A percentile compares a stretch with the other conserved stretches of the same genome.
phyloP scores from a whole-genome alignment of 495 filamentous ascomycete genomes.

The Staphylotrichum longicolle region DNA sequence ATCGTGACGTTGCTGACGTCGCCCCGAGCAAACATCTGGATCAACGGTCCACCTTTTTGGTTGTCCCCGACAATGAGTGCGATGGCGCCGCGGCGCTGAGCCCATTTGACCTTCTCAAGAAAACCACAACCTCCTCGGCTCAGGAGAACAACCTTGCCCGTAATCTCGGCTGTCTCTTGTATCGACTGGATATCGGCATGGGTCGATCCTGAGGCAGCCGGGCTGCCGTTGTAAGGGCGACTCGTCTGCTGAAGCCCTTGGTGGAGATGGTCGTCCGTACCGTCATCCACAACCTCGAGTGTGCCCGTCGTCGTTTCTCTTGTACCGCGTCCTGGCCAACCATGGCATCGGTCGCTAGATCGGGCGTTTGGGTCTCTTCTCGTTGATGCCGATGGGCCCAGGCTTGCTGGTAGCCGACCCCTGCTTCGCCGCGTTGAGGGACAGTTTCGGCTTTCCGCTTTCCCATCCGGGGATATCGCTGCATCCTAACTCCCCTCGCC shows the following conservation, averaged over 20 bases:
- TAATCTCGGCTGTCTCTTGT: conserved; percentile 92
- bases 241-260: conserved; percentile 51
- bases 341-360: conserved; percentile 24
- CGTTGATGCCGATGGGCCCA: conserved; percentile 6
- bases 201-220: conserved; percentile 43
- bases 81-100: conserved; percentile 80
- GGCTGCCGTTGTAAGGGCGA: conserved; percentile 32
- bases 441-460: conserved; percentile 39
- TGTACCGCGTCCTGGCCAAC: conserved; percentile 27
- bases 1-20: conserved; percentile 95
- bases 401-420: conserved; percentile 26
- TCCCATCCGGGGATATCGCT: conserved; percentile 96
- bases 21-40: conserved; percentile 95
- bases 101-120: conserved; percentile 95
- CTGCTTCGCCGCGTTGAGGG: conserved; percentile 23
- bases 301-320: conserved; percentile 25
- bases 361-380: conserved; percentile 24
- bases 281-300: conserved; percentile 57
- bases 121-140: conserved; percentile 95
- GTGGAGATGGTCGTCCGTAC: conserved; percentile 90
- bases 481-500: conserved; percentile 86
- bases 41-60: conserved; percentile 75
- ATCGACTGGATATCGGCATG: conserved; percentile 95
- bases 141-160: conserved; percentile 85
- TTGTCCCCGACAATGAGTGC: conserved; percentile 95